These are phyloP conservation scores for Torulaspora globosa DNA, from an alignment of 1,139 yeast genomes.

Conservation along the genomic window DNA sequence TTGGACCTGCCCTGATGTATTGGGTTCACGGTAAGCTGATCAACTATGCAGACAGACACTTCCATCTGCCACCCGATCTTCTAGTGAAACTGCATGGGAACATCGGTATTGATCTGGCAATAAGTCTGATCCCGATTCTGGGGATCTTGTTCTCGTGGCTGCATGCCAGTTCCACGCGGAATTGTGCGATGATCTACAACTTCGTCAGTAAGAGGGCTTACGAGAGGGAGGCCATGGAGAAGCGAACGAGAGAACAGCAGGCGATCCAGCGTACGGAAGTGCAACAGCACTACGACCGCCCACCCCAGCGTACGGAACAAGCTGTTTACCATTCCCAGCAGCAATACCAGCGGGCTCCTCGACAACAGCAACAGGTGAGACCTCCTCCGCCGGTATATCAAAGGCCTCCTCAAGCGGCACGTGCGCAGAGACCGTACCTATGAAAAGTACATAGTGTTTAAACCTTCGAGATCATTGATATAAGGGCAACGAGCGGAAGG, in stretches of 20 bases:
- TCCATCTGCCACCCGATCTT: conserved; percentile 55
- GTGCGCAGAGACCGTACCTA: conserved; percentile 15
- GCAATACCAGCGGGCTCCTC: neutral
- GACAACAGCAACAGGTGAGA: conserved; percentile 13
- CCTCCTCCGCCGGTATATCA: conserved; percentile 11
- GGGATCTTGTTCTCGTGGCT: conserved; percentile 78
- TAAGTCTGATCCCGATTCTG: conserved; percentile 72
- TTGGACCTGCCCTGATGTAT: conserved; percentile 82
- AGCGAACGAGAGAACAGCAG: conserved; percentile 6
- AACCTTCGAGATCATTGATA: neutral
- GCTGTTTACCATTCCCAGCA: conserved; percentile 2
- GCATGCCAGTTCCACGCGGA: conserved; percentile 82
- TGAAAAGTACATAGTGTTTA: conserved; percentile 5
- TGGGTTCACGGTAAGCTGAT: conserved; percentile 67
- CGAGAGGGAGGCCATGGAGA: conserved; percentile 29
- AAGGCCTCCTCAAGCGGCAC: conserved; percentile 7
- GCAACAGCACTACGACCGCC: neutral
- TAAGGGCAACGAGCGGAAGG: neutral
- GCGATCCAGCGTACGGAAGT: neutral
- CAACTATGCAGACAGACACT: conserved; percentile 51
- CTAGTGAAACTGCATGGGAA: conserved; percentile 70
- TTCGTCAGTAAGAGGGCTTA: conserved; percentile 43
- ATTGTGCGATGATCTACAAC: conserved; percentile 70
- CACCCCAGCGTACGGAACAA: conserved; percentile 8
- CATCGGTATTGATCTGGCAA: conserved; percentile 64